These are phyloP conservation scores for Fusarium irregulare DNA, from an alignment of 2,329 filamentous ascomycete genomes.

Conservation along the genomic window DNA sequence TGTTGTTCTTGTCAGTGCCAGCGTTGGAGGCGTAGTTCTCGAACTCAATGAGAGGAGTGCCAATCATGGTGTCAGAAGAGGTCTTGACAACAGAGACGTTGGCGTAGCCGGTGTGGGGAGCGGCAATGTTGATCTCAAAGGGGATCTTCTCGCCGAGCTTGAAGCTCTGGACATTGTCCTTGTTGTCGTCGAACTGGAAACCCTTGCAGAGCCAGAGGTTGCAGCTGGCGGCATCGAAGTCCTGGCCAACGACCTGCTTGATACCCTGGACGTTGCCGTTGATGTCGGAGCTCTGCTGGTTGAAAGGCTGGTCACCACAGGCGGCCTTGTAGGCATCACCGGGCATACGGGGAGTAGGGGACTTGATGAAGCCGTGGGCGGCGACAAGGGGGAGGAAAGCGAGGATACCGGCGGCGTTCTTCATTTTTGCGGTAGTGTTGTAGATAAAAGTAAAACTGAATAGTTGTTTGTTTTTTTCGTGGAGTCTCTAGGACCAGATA, in stretches of 20 bases:
- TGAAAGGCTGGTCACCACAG: slow-evolving; percentile 57
- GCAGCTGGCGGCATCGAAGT: slow-evolving; percentile 46
- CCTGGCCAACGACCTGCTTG: slow-evolving; percentile 46
- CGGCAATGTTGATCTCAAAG: slow-evolving; percentile 55
- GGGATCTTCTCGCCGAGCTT: slow-evolving; percentile 56
- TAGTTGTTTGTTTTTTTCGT: slow-evolving; percentile 8
- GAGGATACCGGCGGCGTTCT: slow-evolving; percentile 40
- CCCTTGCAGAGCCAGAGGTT: slow-evolving; percentile 62
- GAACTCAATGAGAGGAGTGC: slow-evolving; percentile 64
- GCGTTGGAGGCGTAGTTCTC: slow-evolving; percentile 64
- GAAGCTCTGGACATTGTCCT: slow-evolving; percentile 56
- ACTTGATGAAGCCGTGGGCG: slow-evolving; percentile 58
- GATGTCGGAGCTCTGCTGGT: slow-evolving; percentile 50
- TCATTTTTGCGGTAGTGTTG: slow-evolving; percentile 36
- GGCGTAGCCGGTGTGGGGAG: slow-evolving; percentile 59
- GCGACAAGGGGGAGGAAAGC: slow-evolving; percentile 49
- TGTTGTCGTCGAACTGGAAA: slow-evolving; percentile 59
- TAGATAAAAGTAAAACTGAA: not conserved
- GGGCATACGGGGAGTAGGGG: slow-evolving; percentile 55
- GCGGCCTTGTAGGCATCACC: slow-evolving; percentile 57
- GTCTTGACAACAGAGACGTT: slow-evolving; percentile 70
- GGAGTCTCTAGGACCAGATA: slow-evolving; percentile 47
- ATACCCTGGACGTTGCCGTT: slow-evolving; percentile 55
- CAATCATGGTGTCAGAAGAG: slow-evolving; percentile 63
- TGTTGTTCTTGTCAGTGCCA: slow-evolving; percentile 55